Evolutionary conservation across 768 basidiomycete genomes (phyloP).

Genomic region (Mycena alexandri): DNA sequence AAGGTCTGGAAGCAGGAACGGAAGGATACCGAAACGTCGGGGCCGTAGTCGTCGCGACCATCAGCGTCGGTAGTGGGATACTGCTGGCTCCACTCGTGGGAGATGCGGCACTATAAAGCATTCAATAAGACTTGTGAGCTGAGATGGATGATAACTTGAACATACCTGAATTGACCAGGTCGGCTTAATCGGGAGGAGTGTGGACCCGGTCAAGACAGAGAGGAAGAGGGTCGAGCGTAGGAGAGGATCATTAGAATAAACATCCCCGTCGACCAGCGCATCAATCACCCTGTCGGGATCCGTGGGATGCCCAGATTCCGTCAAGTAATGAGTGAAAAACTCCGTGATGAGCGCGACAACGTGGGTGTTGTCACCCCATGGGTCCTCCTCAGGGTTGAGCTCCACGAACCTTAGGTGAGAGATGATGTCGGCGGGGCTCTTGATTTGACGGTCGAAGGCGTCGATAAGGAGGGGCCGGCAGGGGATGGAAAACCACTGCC

Average conservation of each 20-base stretch:
- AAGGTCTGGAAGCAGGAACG: no score
- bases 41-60: constrained; percentile 16
- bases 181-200: not conserved
- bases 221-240: constrained; percentile 1
- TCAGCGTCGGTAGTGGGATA: constrained; percentile 1
- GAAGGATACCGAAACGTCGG: no score
- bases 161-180: constrained; percentile 2
- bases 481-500: constrained; percentile 21
- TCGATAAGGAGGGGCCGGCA: constrained; percentile 7
- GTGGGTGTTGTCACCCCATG: constrained; percentile 19
- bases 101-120: not conserved
- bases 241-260: not conserved
- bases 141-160: no score
- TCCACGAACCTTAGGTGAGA: constrained; percentile 3
- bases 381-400: not conserved
- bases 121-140: no score
- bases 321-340: constrained; percentile 8
- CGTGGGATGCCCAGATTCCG: constrained; percentile 2
- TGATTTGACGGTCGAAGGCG: constrained; percentile 7
- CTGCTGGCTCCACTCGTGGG: constrained; percentile 1
- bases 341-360: not conserved
- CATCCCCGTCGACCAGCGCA: not conserved
- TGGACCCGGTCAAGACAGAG: constrained; percentile 4
- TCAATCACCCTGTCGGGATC: not conserved
- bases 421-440: not conserved